Base-by-base conservation (phyloP, 345 rosid species). In the Euphorbia pulcherrima region DNA sequence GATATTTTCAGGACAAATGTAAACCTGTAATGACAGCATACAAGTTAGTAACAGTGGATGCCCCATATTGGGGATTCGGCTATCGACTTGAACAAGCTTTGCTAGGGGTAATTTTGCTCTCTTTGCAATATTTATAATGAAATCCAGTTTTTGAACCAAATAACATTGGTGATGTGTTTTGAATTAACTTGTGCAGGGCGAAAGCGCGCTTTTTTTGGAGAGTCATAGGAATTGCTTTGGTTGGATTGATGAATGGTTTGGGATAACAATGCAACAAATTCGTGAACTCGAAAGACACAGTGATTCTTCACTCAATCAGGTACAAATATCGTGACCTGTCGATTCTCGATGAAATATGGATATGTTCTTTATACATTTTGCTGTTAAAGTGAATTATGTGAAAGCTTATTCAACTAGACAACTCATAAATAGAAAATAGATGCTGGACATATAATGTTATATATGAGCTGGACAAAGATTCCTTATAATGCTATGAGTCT, bases 21-120 rank as follows among this genome's bases (percentile, higher is more conserved):
- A 69, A 75, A 68, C 88, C 90, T 8, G 86, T 88, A 24, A 85
- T 85, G 92, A 88, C 90, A 23, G 90, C 87, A 20, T 88, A 84
- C 65, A 88, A 88, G 62, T 78, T 88, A 81, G 82, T 88, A 41
- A 88, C 81, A 30, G 60, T 85, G 41, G 90, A 88, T 78, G 90
- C 88, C 51, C 92, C 92, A 9, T 88, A 85, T 68, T 88, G 92
- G 90, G 92, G 88, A 37, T 88, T 88, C 47, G 88, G 90, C 68
- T 78, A 81, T 72, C 85, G 88, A 55, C 83, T 88, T 50, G 92
- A 85, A 50, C 92, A 88, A 75, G 90, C 90, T 71, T 76, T 88
- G 71, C 50, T 85, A 46, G 83, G 85, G 79, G 92, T 88, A 88
- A 74, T 17, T 68, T 65, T 33, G 6, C 37, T 48, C 74, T 53